Evolutionary conservation across 768 basidiomycete species (phyloP).

Genomic region (Asterophora parasitica): DNA sequence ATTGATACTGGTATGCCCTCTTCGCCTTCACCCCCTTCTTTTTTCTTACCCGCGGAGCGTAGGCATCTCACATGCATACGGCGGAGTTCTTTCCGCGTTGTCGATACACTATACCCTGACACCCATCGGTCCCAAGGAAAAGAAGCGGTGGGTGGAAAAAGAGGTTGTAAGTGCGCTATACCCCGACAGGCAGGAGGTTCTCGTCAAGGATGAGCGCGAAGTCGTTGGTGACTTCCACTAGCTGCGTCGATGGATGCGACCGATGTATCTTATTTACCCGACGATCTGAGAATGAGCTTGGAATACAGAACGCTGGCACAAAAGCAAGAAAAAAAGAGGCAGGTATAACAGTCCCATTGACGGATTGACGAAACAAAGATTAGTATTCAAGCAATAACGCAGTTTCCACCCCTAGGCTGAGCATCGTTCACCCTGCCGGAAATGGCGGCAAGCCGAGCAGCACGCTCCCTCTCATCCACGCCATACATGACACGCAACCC

Average conservation of each 20-base stretch:
- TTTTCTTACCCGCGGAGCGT: background rate
- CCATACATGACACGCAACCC: slow-evolving; percentile 57
- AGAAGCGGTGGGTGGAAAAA: slow-evolving; percentile 50
- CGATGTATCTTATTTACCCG: background rate
- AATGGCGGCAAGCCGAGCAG: slow-evolving; percentile 42
- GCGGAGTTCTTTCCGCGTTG: slow-evolving; percentile 85
- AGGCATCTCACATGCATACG: slow-evolving; percentile 96
- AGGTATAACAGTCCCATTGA: background rate
- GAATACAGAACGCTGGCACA: background rate
- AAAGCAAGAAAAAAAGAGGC: too few relatives aligned
- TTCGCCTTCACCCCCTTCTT: background rate
- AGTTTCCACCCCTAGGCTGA: slow-evolving; percentile 3
- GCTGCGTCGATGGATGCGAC: background rate
- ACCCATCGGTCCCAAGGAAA: slow-evolving; percentile 37
- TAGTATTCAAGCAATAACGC: slow-evolving; percentile 11
- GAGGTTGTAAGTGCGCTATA: slow-evolving; percentile 70
- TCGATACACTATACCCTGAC: slow-evolving; percentile 82
- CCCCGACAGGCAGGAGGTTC: slow-evolving; percentile 41
- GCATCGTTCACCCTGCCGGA: slow-evolving; percentile 28
- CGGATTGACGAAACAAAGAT: too few relatives aligned
- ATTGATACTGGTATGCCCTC: slow-evolving; percentile 77
- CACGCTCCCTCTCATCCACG: slow-evolving; percentile 68
- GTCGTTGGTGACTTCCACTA: slow-evolving; percentile 37
- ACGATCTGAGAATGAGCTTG: background rate
- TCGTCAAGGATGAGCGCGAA: slow-evolving; percentile 46